Evolutionary conservation across 768 basidiomycete genomes (phyloP).

Genomic region (Rhizopogon salebrosus): DNA sequence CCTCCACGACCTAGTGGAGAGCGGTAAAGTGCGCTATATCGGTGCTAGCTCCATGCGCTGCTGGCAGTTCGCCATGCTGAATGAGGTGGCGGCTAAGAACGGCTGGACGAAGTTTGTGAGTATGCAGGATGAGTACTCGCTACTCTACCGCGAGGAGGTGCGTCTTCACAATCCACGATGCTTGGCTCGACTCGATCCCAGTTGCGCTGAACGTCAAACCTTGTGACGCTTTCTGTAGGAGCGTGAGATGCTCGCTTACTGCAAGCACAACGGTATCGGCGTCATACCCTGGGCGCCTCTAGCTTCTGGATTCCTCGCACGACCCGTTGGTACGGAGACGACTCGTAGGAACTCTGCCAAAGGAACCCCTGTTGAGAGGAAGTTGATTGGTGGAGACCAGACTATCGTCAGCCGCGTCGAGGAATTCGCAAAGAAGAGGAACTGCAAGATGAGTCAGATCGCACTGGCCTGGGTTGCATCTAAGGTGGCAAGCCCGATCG

Average conservation of each 20-base stretch:
- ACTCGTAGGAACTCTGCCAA: conserved; percentile 8
- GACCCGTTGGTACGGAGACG: conserved; percentile 27
- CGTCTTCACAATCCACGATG: background rate
- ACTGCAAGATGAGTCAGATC: conserved; percentile 39
- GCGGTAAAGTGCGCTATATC: conserved; percentile 46
- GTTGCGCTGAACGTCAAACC: background rate
- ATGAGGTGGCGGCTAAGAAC: conserved; percentile 37
- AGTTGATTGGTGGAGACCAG: conserved; percentile 23
- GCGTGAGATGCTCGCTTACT: conserved; percentile 40
- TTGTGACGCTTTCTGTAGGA: too few species aligned
- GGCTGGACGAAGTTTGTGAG: conserved; percentile 51
- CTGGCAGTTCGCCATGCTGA: conserved; percentile 41
- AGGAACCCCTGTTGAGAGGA: conserved; percentile 20
- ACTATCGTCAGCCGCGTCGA: conserved; percentile 36
- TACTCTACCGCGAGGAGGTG: conserved; percentile 52
- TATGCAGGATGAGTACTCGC: conserved; percentile 50
- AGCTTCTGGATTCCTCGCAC: conserved; percentile 32
- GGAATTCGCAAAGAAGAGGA: conserved; percentile 35
- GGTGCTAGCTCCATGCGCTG: conserved; percentile 43
- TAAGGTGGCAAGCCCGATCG: conserved; percentile 42
- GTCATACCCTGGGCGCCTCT: conserved; percentile 50
- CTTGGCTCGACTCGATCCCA: too few species aligned
- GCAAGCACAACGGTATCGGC: conserved; percentile 45
- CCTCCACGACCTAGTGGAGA: conserved; percentile 43
- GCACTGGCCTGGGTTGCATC: conserved; percentile 36